phyloP scores from a whole-genome alignment of 139 green algal species.

The Chlamydomonas applanata region DNA sequence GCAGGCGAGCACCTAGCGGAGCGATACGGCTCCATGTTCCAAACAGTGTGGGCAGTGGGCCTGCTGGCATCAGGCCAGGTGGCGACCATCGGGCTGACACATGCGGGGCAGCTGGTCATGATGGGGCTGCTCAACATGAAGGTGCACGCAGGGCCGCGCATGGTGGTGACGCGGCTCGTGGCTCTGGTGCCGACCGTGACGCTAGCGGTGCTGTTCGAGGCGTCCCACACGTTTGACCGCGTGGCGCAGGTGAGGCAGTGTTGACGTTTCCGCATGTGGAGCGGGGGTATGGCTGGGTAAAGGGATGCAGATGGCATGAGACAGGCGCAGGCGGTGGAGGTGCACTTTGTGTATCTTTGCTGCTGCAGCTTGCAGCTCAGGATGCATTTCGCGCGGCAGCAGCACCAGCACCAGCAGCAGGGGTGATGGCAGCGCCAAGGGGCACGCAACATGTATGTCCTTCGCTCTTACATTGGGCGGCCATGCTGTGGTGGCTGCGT shows the following conservation, averaged over 20 bases:
- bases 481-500: no score
- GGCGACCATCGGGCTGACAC: constrained; percentile 61
- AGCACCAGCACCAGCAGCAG: no score
- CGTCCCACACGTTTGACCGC: constrained; percentile 52
- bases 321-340: no score
- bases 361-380: no score
- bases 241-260: constrained; percentile 44
- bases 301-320: no score
- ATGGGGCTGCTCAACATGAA: constrained; percentile 57
- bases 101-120: constrained; percentile 72
- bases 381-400: no score
- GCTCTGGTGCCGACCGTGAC: constrained; percentile 51
- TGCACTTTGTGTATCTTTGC: no score
- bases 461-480: no score
- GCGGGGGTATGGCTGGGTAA: no score
- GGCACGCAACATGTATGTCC: no score
- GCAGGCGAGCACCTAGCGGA: constrained; percentile 45
- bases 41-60: constrained; percentile 45
- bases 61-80: constrained; percentile 58
- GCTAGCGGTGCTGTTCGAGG: constrained; percentile 31
- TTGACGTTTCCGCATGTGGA: no score
- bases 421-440: no score
- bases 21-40: constrained; percentile 39
- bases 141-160: constrained; percentile 37
- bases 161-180: constrained; percentile 42